These are phyloP conservation scores for Monilinia laxa DNA, from an alignment of 2,329 filamentous ascomycete species.

Conservation along the genomic window DNA sequence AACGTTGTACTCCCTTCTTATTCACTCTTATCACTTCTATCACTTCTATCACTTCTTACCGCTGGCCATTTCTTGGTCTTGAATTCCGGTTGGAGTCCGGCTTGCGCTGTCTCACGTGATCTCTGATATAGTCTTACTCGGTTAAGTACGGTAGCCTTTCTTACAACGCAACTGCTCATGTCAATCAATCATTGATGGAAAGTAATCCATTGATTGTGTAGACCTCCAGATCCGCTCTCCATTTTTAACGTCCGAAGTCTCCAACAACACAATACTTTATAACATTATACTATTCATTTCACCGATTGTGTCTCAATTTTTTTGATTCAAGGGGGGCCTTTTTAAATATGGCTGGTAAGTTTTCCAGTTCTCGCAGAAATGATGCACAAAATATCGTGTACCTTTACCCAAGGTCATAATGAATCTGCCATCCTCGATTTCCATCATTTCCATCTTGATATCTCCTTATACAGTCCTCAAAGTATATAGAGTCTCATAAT, in stretches of 20 bases:
- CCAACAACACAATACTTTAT: conserved; percentile 26
- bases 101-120: background rate
- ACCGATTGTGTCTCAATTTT: conserved; percentile 27
- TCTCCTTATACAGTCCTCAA: conserved; percentile 24
- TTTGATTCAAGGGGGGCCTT: conserved; percentile 35
- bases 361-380: conserved; percentile 26
- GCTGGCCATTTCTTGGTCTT: too few relatives aligned
- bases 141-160: conserved; percentile 10
- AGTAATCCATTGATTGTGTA: conserved; percentile 16
- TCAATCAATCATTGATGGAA: conserved; percentile 17
- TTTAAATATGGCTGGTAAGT: conserved; percentile 45
- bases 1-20: too few relatives aligned
- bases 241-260: conserved; percentile 25
- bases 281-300: conserved; percentile 22
- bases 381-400: conserved; percentile 9
- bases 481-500: conserved; percentile 23
- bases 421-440: conserved; percentile 31
- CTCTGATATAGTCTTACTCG: background rate
- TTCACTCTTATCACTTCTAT: too few relatives aligned
- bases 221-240: conserved; percentile 24
- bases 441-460: conserved; percentile 28
- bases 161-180: conserved; percentile 14
- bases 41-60: too few relatives aligned
- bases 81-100: too few relatives aligned
- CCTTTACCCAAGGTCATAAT: conserved; percentile 30